These are phyloP conservation scores for Fusarium sulawesiense DNA, from an alignment of 2,329 filamentous ascomycete genomes.

Conservation along the genomic window DNA sequence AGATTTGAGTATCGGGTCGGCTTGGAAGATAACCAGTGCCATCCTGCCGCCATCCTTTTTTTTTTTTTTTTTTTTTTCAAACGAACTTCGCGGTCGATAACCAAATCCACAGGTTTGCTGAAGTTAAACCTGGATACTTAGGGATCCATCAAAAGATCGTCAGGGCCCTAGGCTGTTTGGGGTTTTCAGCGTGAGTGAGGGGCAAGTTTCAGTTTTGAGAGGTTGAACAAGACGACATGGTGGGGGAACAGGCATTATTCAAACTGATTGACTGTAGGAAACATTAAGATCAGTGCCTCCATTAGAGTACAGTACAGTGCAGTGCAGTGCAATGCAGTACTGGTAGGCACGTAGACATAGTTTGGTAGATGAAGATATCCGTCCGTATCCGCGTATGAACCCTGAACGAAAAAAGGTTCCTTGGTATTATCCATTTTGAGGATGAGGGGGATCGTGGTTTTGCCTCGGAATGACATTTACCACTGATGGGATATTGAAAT, in stretches of 20 bases:
- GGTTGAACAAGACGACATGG: conserved; percentile 12
- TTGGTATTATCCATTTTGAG: neutral
- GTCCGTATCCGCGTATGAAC: neutral
- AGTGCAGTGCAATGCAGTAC: neutral
- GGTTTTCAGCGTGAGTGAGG: conserved; percentile 31
- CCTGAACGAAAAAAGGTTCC: conserved; percentile 8
- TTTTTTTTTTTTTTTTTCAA: neutral
- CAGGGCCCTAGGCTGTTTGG: conserved; percentile 40
- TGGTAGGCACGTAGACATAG: conserved; percentile 15
- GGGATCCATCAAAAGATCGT: conserved; percentile 35
- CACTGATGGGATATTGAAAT: conserved; percentile 5
- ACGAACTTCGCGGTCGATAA: neutral
- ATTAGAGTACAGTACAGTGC: neutral
- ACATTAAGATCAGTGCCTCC: neutral
- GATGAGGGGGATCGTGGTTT: conserved; percentile 11
- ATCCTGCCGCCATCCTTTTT: neutral
- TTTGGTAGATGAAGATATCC: neutral
- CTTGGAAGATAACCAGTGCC: neutral
- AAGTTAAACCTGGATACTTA: conserved; percentile 7
- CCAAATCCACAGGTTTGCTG: conserved; percentile 20
- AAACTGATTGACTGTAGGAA: conserved; percentile 20
- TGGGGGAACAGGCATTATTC: conserved; percentile 26
- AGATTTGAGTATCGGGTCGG: neutral
- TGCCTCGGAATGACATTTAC: conserved; percentile 16
- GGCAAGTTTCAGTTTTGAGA: conserved; percentile 41